A percentile compares a stretch with the other conserved stretches of the same genome.
These are phyloP conservation scores for Phaffomyces opuntiae DNA, from an alignment of 805 yeast species.

Conservation along the genomic window DNA sequence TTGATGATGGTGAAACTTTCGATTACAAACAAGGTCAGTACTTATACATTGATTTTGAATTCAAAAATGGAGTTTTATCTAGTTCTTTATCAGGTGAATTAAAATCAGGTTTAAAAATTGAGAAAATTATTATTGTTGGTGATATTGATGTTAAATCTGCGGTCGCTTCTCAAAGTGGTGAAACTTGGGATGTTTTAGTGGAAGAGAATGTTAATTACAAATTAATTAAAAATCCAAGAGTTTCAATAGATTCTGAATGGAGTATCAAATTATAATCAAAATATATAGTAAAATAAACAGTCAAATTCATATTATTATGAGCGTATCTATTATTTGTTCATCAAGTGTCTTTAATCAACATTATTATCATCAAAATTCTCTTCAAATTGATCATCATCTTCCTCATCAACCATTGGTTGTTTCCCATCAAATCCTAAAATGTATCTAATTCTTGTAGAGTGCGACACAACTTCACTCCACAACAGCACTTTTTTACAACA, in stretches of 20 bases:
- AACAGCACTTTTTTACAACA: slow-evolving; percentile 19
- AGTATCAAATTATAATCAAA: slow-evolving; percentile 24
- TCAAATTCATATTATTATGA: neutral
- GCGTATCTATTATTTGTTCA: no score
- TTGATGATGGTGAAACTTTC: slow-evolving; percentile 82
- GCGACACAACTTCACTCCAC: slow-evolving; percentile 25
- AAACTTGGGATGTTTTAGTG: slow-evolving; percentile 31
- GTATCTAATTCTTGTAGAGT: slow-evolving; percentile 17
- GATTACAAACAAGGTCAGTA: slow-evolving; percentile 46
- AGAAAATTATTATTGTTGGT: slow-evolving; percentile 48
- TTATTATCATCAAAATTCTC: slow-evolving; percentile 6
- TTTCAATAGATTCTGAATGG: slow-evolving; percentile 45
- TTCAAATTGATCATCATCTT: slow-evolving; percentile 7
- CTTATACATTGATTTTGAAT: slow-evolving; percentile 35
- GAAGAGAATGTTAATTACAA: slow-evolving; percentile 15
- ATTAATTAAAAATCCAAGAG: slow-evolving; percentile 42
- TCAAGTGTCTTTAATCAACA: neutral
- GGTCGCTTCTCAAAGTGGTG: slow-evolving; percentile 30
- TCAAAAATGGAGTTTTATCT: slow-evolving; percentile 27
- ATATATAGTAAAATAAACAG: neutral
- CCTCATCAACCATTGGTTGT: slow-evolving; percentile 4
- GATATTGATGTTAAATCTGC: slow-evolving; percentile 11
- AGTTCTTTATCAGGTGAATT: slow-evolving; percentile 24
- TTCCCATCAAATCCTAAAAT: slow-evolving; percentile 7
- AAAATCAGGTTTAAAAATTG: slow-evolving; percentile 32